Conservation (phyloP, 768 basidiomycete genomes). For the Lentinus tigrinus region DNA sequence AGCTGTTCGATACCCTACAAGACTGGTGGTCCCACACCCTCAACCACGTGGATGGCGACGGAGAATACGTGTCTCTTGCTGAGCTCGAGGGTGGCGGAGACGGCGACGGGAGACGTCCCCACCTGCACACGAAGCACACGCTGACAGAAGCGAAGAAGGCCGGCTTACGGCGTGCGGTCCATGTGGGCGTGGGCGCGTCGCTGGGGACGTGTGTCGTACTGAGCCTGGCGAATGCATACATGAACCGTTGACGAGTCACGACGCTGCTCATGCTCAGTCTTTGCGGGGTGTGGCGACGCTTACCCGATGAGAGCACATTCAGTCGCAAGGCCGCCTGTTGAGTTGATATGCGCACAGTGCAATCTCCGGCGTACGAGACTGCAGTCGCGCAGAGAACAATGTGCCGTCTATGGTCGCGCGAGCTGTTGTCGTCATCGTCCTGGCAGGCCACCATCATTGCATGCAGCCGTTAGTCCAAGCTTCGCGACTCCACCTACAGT, state of each 20-base stretch:
- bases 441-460: too few species aligned
- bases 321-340: too few species aligned
- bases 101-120: neutral
- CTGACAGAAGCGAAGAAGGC: neutral
- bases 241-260: neutral
- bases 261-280: too few species aligned
- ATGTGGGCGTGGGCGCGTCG: neutral
- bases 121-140: neutral
- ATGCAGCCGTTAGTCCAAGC: too few species aligned
- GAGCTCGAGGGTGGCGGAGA: neutral
- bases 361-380: too few species aligned
- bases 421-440: too few species aligned
- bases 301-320: too few species aligned
- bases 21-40: neutral
- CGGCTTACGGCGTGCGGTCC: neutral
- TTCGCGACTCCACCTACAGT: too few species aligned
- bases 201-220: neutral
- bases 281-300: too few species aligned
- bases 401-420: too few species aligned
- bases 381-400: too few species aligned
- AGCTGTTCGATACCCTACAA: conserved; percentile 44
- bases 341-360: too few species aligned
- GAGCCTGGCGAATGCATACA: neutral
- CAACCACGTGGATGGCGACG: neutral
- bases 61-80: neutral